Conservation (phyloP, 2,329 filamentous ascomycete species). For the Aspergillus phoenicis region DNA sequence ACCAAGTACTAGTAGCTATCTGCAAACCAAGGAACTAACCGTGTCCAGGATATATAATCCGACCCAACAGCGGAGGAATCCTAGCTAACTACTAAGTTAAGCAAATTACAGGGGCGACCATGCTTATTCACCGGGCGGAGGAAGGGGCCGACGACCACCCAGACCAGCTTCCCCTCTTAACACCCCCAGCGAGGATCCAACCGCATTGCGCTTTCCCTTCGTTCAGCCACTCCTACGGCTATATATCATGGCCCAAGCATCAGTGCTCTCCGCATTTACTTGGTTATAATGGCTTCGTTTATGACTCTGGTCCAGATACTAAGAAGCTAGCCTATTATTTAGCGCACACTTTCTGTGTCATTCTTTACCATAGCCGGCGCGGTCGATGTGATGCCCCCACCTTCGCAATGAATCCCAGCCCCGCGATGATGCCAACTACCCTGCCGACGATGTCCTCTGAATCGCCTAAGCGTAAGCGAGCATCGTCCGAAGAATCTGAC, state of each 20-base stretch:
- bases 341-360: not conserved
- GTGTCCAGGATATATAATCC: too few species aligned
- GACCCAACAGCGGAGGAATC: too few species aligned
- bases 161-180: not conserved
- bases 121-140: conserved; percentile 4
- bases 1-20: too few species aligned
- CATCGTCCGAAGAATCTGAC: conserved; percentile 36
- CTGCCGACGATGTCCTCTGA: conserved; percentile 28
- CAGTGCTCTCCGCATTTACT: conserved; percentile 11
- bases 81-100: not conserved
- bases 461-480: conserved; percentile 41
- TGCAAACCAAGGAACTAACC: too few species aligned
- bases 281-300: conserved; percentile 18
- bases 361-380: conserved; percentile 8
- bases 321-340: conserved; percentile 13
- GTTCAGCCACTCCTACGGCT: conserved; percentile 4
- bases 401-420: conserved; percentile 26
- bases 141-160: not conserved
- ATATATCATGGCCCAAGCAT: conserved; percentile 14
- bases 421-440: conserved; percentile 36
- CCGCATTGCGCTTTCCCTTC: conserved; percentile 6
- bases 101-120: not conserved
- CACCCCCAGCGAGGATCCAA: conserved; percentile 12
- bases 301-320: not conserved
- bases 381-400: conserved; percentile 27